Evolutionary conservation across 495 filamentous ascomycete species (phyloP), one percentile per base, ranked within the genome.

Genomic region (Penicillium paradoxum): DNA sequence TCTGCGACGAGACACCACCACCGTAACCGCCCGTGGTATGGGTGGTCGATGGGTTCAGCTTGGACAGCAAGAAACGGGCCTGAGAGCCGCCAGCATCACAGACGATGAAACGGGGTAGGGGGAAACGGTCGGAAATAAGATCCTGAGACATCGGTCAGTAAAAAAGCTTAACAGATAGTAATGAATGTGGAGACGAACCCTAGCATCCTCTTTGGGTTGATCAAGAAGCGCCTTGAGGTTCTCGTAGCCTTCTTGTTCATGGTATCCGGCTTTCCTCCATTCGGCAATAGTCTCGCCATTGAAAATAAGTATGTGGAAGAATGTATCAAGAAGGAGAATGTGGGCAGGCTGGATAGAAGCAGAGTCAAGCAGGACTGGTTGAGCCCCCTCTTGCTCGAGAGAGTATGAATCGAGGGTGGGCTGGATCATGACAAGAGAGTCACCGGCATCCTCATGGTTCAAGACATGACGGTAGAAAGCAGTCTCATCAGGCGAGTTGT

Each of bases 291-390:
- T 97, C 74, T 97, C 93, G 43, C 95, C 95, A 64, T 97, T 89
- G 82, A 97, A 97, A 57, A 99, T 99, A 45, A 99, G 83, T 54
- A 99, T 97, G 67, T 97, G 95, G 85, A 99, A 99, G 77, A 97
- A 99, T 14, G 91, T 97, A 62, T 99, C 95, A 33, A 99, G 83
- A 11, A 99, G 83, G 42, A 99, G 83, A 55, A 97, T 91, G 55
- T 96, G 92, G 18, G 90, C 86, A 13, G 91, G 88, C 60, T 97
- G 92, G 60, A 99, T 97, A 18, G 89, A 95, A 34, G 90, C 91
- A 15, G 93, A 97, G 68, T 99, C 95, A 29, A 99, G 80, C 17
- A 99, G 73, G 24, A 99, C 95, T 2, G 95, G 91, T 54, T 90
- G 83, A 54, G 87, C 83, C 18, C 89, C 90, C 54, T 97, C 92